Evolutionary conservation across 805 yeast genomes (phyloP), one percentile per base, ranked within the genome.

Genomic region (Zygoascus biomembranicola): DNA sequence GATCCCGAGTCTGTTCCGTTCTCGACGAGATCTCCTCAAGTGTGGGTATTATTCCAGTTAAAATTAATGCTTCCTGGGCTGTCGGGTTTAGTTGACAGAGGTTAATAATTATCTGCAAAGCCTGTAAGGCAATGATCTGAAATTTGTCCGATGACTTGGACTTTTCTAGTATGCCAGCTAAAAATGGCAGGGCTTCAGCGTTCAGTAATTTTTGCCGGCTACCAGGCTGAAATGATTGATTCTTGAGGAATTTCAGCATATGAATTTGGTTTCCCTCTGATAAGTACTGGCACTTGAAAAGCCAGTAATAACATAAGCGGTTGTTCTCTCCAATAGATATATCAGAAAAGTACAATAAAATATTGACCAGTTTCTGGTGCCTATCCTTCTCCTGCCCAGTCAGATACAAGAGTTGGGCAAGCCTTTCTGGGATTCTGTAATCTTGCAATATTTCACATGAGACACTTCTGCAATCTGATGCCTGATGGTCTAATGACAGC

Each of bases 61-160:
- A 59, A 9, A 77, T 78, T 18, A 79, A 67, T 53, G 76, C 79
- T 1, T 67, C 63, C 58, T 78, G 82, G 11, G 75, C 63, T 1
- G 61, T 52, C 53, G 72, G 73, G 56, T 75, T 76, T 55, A 79
- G 68, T 43, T 77, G 73, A 58, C 84, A 77, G 54, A 77, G 71
- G 57, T 79, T 78, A 69, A 76, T 79, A 43, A 80, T 59, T 0
- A 75, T 69, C 0, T 81, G 83, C 50, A 79, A 70, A 6, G 77
- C 64, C 35, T 74, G 69, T 55, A 75, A 76, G 31, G 74, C 67
- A 11, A 73, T 68, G 50, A 73, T 76, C 52, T 74, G 73, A 60
- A 65, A 73, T 39, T 45, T 50, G 18, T 16, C 51, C 43, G 8
- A 49, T 16, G 11, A 47, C n/a, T 47, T 59, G 2, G 64, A 53